These are phyloP conservation scores for Malassezia yamatoensis DNA, from an alignment of 1,284 basidiomycete species.

Conservation along the genomic window DNA sequence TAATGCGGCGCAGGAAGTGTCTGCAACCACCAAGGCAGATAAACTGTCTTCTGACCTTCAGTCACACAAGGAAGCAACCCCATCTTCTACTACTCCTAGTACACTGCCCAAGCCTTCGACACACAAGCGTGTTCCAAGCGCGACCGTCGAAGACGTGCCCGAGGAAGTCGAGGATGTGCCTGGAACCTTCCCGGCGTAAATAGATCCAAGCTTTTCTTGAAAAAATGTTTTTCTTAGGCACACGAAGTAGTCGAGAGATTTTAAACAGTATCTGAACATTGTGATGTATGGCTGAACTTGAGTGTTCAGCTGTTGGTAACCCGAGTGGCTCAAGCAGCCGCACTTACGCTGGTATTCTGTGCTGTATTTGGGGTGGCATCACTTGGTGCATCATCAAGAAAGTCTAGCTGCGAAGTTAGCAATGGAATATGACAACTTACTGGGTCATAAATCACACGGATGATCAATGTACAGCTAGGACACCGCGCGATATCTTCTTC, in stretches of 20 bases:
- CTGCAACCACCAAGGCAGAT: too few species aligned
- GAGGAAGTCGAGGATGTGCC: not conserved
- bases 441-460: slow-evolving; percentile 87
- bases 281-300: too few species aligned
- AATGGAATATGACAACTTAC: not conserved
- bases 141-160: not conserved
- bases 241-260: not conserved
- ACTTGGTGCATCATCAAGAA: not conserved
- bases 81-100: too few species aligned
- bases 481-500: slow-evolving; percentile 95
- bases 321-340: not conserved
- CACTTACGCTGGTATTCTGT: not conserved
- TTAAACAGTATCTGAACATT: not conserved
- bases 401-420: slow-evolving; percentile 51
- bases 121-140: not conserved
- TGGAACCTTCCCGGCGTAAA: not conserved
- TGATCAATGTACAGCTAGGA: slow-evolving; percentile 87
- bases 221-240: not conserved
- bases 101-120: not conserved
- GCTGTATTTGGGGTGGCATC: not conserved
- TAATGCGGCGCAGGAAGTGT: too few species aligned
- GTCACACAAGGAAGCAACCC: too few species aligned
- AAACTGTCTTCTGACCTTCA: too few species aligned
- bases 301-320: not conserved
- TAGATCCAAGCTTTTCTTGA: too few species aligned